Conservation (phyloP, 345 rosid species). For the Psidium friedrichsthalianum region DNA sequence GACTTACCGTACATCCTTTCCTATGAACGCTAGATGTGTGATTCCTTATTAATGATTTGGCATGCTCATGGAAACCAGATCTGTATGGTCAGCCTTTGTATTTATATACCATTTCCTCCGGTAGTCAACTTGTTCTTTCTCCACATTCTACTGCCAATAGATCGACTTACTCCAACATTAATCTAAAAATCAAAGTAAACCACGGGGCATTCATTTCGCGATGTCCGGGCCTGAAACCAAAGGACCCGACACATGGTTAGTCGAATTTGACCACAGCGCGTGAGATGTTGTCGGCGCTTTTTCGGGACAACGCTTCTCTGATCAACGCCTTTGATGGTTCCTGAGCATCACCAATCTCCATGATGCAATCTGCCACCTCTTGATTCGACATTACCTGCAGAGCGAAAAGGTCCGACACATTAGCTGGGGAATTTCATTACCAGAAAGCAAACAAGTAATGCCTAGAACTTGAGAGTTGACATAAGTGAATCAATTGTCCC, state of each 20-base stretch:
- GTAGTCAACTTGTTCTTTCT: neutral
- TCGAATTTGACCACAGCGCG: conserved; percentile 20
- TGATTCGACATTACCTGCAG: conserved; percentile 38
- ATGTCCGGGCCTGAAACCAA: neutral
- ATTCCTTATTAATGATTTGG: neutral
- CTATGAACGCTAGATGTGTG: neutral
- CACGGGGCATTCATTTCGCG: neutral
- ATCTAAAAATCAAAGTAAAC: neutral
- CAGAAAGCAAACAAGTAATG: neutral
- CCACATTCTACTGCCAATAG: neutral
- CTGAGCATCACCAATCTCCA: conserved; percentile 9
- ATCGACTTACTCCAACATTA: neutral
- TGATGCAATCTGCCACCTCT: conserved; percentile 19
- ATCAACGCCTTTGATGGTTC: conserved; percentile 19
- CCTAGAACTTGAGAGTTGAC: neutral
- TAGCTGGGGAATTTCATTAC: neutral
- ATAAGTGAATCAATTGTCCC: no score
- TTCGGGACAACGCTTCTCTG: conserved; percentile 21
- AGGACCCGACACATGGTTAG: neutral
- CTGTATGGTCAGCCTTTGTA: neutral
- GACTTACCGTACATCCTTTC: neutral
- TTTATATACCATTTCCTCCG: neutral
- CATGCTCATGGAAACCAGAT: neutral
- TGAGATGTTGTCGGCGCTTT: conserved; percentile 31
- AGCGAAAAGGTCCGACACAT: neutral